Base-by-base conservation (phyloP, 306 rosid species). In the Fragaria nilgerrensis region DNA sequence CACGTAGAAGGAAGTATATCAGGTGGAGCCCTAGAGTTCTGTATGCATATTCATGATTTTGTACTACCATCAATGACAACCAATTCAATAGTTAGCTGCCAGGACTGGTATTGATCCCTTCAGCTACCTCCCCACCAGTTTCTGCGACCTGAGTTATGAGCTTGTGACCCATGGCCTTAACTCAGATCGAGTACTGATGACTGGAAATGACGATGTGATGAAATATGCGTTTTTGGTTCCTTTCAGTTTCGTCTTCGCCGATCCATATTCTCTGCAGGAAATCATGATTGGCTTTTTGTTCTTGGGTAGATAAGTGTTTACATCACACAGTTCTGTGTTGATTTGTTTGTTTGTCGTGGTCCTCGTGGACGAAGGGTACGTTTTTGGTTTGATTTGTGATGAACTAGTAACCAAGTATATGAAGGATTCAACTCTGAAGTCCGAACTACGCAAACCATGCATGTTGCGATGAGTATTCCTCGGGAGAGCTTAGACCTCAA, bases 71-170 rank as follows among this genome's bases (percentile, higher is more conserved):
- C 68, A 17, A 64, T 64, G 45, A 25, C 8, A 7, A 37, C 70
- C 37, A 32, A 32, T 32, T 32, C 36, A 65, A 65, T 65, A 19
- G 27, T 4, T 17, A 19, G 27, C 15, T 65, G 25, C 70, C 5
- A 13, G 2, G 1, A 19, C 44, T 34, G 70, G 70, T 3, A 17
- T 65, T 65, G 14, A 65, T 36, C 44, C 2, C 14, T 17, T 25
- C 82, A 68, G 58, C 82, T 29, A 73, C 81, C 73, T 48, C 73
- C 49, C 17, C 32, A 34, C 61, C 66, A 14, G 49, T 22, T 45
- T 12, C 4, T 45, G 50, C 11, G 63, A 23, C 76, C 65, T 47
- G 7, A 43, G 8, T 61, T 27, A 62, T 17, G 52, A 72, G 68
- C 36, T n/a, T 36, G 37, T 77, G 70, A 27, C 68, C 75, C 73